Percentiles rank a stretch among this genome's conserved stretches.
These are phyloP conservation scores for Phytophthora tubulina DNA, from an alignment of 352 stramenopile species.

Conservation along the genomic window DNA sequence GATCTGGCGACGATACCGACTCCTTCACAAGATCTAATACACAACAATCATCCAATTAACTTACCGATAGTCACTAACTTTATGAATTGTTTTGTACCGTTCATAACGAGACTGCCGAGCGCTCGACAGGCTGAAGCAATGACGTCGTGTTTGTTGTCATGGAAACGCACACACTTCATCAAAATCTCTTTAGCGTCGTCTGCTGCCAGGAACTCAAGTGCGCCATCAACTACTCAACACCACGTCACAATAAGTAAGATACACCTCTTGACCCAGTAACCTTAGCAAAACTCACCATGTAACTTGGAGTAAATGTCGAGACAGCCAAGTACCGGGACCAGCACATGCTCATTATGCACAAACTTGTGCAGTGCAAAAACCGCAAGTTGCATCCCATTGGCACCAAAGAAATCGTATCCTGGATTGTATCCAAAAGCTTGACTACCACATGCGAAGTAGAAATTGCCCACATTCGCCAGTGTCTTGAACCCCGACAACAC, in stretches of 20 bases:
- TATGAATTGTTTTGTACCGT: conserved; percentile 43
- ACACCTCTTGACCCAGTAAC: neutral
- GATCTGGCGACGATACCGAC: conserved; percentile 54
- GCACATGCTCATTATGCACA: conserved; percentile 71
- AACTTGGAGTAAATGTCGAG: conserved; percentile 80
- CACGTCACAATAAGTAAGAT: conserved; percentile 5
- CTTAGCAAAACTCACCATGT: conserved; percentile 47
- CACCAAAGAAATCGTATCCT: conserved; percentile 69
- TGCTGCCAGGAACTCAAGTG: conserved; percentile 73
- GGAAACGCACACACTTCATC: conserved; percentile 78
- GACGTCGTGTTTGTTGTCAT: conserved; percentile 81
- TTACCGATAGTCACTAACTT: neutral
- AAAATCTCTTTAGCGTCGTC: conserved; percentile 65
- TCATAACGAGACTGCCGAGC: conserved; percentile 77
- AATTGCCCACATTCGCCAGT: conserved; percentile 71
- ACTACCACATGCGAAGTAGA: conserved; percentile 80
- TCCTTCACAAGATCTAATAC: conserved; percentile 77
- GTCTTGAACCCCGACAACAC: conserved; percentile 77
- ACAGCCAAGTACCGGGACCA: conserved; percentile 73
- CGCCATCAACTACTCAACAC: conserved; percentile 55
- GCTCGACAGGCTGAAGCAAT: conserved; percentile 70
- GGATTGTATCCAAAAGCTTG: conserved; percentile 78
- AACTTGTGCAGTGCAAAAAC: conserved; percentile 81
- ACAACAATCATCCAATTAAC: neutral
- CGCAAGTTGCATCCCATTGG: conserved; percentile 72